These are phyloP conservation scores for Corymbia citriodora DNA, from an alignment of 441 rosid genomes.

Conservation along the genomic window DNA sequence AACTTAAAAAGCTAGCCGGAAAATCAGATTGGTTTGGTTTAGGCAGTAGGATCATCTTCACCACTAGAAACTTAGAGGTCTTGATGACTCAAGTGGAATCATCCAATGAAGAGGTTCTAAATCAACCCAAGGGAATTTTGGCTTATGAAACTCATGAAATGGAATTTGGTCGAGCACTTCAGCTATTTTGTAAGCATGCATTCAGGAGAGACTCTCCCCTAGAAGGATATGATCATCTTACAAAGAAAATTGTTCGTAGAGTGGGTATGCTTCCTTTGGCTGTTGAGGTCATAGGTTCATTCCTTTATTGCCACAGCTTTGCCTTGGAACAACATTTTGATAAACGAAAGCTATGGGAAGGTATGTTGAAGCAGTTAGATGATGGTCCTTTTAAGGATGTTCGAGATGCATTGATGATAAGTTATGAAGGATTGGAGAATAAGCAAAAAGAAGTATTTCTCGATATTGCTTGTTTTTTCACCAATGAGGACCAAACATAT, in stretches of 20 bases:
- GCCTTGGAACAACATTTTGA: too few species aligned
- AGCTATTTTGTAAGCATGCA: background rate
- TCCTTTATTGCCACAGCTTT: background rate
- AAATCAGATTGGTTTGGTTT: background rate
- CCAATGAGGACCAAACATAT: too few species aligned
- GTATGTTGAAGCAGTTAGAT: too few species aligned
- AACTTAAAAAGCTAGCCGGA: background rate
- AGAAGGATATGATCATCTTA: background rate
- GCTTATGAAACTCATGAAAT: background rate
- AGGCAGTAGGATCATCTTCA: background rate
- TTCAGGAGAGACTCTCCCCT: background rate
- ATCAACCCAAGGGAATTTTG: background rate
- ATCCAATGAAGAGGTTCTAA: background rate
- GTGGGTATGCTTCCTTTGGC: background rate
- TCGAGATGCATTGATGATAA: too few species aligned
- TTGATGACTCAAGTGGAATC: background rate
- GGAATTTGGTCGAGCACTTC: background rate
- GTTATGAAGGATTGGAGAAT: too few species aligned
- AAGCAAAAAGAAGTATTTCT: too few species aligned
- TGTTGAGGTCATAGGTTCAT: background rate
- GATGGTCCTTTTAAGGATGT: too few species aligned
- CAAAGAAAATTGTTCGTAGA: background rate
- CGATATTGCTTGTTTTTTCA: too few species aligned
- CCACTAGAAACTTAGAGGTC: background rate
- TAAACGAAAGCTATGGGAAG: too few species aligned